These are phyloP conservation scores for Triticum monococcum DNA, from an alignment of 176 grass and related monocot species.

Conservation along the genomic window DNA sequence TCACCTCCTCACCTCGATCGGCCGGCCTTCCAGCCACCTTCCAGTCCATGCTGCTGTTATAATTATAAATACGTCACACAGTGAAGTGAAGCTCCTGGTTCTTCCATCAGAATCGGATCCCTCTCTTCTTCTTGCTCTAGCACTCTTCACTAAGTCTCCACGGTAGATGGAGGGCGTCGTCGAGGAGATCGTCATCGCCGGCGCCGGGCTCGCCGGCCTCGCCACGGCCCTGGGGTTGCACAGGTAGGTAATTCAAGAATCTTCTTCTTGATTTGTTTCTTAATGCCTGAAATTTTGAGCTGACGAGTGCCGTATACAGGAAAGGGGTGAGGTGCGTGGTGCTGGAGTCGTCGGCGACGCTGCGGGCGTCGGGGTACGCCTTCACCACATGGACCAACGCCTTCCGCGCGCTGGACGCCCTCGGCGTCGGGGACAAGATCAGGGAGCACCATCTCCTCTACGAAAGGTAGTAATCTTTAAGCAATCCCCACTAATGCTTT, in stretches of 20 bases:
- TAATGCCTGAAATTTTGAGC: too few relatives aligned
- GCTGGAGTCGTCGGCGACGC: conserved; percentile 68
- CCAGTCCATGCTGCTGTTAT: too few relatives aligned
- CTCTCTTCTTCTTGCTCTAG: too few relatives aligned
- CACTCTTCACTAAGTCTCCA: too few relatives aligned
- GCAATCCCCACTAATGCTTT: neutral
- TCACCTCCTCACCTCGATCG: too few relatives aligned
- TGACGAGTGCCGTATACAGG: too few relatives aligned
- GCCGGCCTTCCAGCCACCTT: too few relatives aligned
- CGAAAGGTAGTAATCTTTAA: conserved; percentile 37
- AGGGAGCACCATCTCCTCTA: conserved; percentile 58
- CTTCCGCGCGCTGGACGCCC: conserved; percentile 71
- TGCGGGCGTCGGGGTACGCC: conserved; percentile 65
- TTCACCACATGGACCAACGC: conserved; percentile 70
- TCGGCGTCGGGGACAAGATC: conserved; percentile 71
- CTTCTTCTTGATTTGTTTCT: neutral
- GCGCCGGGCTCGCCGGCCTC: conserved; percentile 68
- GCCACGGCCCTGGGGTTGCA: conserved; percentile 67
- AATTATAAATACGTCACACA: too few relatives aligned
- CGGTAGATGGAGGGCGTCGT: too few relatives aligned
- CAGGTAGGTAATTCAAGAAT: conserved; percentile 52
- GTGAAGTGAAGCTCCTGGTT: too few relatives aligned
- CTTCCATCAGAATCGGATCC: too few relatives aligned
- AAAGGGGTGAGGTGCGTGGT: conserved; percentile 69
- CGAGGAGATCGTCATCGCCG: conserved; percentile 68